phyloP scores from a whole-genome alignment of 305 asterid genomes.

The Fraxinus paxiana region DNA sequence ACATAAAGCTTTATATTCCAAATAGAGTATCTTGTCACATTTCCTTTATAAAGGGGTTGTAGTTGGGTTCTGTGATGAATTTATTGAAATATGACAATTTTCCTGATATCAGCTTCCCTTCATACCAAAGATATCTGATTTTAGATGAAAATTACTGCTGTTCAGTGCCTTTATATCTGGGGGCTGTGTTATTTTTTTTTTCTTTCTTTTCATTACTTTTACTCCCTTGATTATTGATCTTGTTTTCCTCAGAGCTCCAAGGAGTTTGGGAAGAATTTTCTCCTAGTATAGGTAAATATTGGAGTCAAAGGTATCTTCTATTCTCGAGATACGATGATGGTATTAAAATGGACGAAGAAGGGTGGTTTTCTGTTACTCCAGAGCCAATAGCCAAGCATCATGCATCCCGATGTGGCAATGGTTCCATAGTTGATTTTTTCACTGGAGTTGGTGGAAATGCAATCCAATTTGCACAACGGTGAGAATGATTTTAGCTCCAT shows the following conservation, averaged over 20 bases:
- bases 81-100: not conserved
- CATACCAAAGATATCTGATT: not conserved
- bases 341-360: slow-evolving; percentile 88
- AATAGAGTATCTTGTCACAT: not conserved
- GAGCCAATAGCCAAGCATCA: slow-evolving; percentile 82
- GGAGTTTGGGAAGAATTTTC: slow-evolving; percentile 40
- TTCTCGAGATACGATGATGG: slow-evolving; percentile 76
- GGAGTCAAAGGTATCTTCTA: slow-evolving; percentile 71
- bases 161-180: not conserved
- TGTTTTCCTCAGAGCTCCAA: slow-evolving; percentile 33
- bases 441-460: slow-evolving; percentile 93
- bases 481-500: slow-evolving; percentile 17
- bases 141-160: not conserved
- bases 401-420: slow-evolving; percentile 69
- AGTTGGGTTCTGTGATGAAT: not conserved
- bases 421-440: slow-evolving; percentile 66
- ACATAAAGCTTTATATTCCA: not conserved
- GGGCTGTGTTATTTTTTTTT: not conserved
- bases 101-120: not conserved
- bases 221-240: slow-evolving; percentile 10
- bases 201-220: not conserved
- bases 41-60: not conserved
- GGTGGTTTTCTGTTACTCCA: slow-evolving; percentile 95
- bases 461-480: slow-evolving; percentile 83
- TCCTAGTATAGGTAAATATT: slow-evolving; percentile 65